These are phyloP conservation scores for Fusarium virguliforme DNA, from an alignment of 2,329 filamentous ascomycete species.

Conservation along the genomic window DNA sequence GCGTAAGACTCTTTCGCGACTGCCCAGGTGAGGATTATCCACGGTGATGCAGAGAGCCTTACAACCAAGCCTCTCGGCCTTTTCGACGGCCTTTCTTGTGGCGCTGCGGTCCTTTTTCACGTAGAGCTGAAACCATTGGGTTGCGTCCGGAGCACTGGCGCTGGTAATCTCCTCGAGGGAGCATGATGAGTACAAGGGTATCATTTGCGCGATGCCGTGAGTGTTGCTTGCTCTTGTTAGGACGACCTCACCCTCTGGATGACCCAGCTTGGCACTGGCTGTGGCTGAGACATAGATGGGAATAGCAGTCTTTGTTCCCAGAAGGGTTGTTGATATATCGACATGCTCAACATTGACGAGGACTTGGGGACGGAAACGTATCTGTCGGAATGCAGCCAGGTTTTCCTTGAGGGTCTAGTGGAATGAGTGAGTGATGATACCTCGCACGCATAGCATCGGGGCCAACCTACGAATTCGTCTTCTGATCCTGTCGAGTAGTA, in stretches of 20 bases:
- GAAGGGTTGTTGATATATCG: conserved; percentile 22
- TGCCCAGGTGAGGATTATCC: conserved; percentile 32
- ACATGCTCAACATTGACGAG: conserved; percentile 34
- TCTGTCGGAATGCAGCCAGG: conserved; percentile 3
- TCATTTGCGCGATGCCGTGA: conserved; percentile 33
- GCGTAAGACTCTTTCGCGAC: conserved; percentile 29
- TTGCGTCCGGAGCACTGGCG: neutral
- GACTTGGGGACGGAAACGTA: conserved; percentile 27
- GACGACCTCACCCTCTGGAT: conserved; percentile 29
- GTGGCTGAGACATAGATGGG: conserved; percentile 36
- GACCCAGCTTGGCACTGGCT: conserved; percentile 28
- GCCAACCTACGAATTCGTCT: conserved; percentile 32
- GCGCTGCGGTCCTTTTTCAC: conserved; percentile 31
- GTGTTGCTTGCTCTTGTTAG: conserved; percentile 23
- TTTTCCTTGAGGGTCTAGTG: conserved; percentile 29
- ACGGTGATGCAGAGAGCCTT: conserved; percentile 36
- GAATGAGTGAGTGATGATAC: accelerated
- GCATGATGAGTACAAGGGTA: conserved; percentile 31
- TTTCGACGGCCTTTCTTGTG: conserved; percentile 20
- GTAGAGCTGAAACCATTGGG: conserved; percentile 34
- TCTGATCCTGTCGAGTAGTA: conserved; percentile 38
- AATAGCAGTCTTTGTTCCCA: conserved; percentile 9
- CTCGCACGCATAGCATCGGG: too few relatives aligned
- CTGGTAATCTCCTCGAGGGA: conserved; percentile 9
- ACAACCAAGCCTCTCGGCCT: conserved; percentile 23